phyloP scores from a whole-genome alignment of 1,139 yeast species.

The Hyphopichia fennica region DNA sequence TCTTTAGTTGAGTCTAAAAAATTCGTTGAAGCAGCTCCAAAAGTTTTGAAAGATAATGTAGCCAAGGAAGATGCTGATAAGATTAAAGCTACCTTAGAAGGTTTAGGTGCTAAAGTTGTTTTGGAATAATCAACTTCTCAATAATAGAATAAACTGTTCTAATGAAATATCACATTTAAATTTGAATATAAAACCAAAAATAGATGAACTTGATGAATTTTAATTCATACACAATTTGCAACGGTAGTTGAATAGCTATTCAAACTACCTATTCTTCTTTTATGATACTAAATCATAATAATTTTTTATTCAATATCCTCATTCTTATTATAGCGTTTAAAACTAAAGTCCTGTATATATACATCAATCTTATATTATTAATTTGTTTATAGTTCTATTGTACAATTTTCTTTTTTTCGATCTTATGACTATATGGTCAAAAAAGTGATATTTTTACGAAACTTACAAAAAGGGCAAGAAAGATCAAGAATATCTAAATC shows the following conservation, averaged over 20 bases:
- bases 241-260: not conserved
- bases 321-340: not conserved
- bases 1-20: constrained; percentile 96
- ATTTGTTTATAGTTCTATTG: not conserved
- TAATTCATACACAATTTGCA: not conserved
- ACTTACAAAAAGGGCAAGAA: too few species aligned
- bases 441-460: too few species aligned
- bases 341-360: constrained; percentile 15
- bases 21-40: constrained; percentile 97
- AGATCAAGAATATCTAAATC: too few species aligned
- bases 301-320: too few species aligned
- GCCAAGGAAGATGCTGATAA: constrained; percentile 82
- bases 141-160: not conserved
- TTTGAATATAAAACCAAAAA: not conserved
- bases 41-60: constrained; percentile 81
- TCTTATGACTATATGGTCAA: too few species aligned
- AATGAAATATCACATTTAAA: not conserved
- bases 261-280: not conserved
- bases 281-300: too few species aligned
- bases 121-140: constrained; percentile 60
- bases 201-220: not conserved
- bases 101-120: constrained; percentile 87
- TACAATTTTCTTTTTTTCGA: not conserved
- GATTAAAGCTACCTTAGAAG: constrained; percentile 91
- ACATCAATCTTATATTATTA: constrained; percentile 10